Evolutionary conservation across 23 red algal species (phyloP), one percentile per base, ranked within the genome.

Genomic region (Chondrus crispus): DNA sequence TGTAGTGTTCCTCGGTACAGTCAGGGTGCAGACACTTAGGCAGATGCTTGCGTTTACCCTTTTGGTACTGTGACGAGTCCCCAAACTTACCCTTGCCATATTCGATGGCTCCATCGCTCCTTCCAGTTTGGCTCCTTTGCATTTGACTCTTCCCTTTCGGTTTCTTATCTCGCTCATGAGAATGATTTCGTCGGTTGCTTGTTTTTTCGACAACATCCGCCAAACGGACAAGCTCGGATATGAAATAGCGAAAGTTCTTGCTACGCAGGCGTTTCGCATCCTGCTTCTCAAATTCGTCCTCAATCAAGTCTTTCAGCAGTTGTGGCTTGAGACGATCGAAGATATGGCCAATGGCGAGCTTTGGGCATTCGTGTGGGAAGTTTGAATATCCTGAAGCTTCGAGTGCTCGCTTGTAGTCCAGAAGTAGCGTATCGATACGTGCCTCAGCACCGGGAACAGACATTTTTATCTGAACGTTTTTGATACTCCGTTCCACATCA

Each of bases 201-300:
- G n/a, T n/a, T n/a, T 84, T 12, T 33, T 54, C 80, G 20, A 88
- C 42, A 45, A 46, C 33, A 30, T 74, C 50, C n/a, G 68, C 70
- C 62, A 74, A 68, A 4, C 9, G 51, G n/a, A 68, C 66, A 3
- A 88, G 33, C 38, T 88, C 85, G 3, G 69, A 22, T 71, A 89
- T 79, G 32, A 89, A 77, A 5, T 39, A 42, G 40, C 68, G 48
- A 42, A 78, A 77, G 73, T 89, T 52, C 20, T 89, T 89, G 32
- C 28, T 62, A 44, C 45, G 69, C 1, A 89, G 64, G 2, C 41
- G 16, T 43, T 68, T 71, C 3, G 57, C 85, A 22, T 47, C 40
- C 18, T 71, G 48, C 71, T 51, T 78, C 3, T 39, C 10, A 4
- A 89, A 24, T 7, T 64, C 44, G 33, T 89, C 40, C 36, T 89